A percentile compares a stretch with the other conserved stretches of the same genome.
These are phyloP conservation scores for Brettanomyces custersianus DNA, from an alignment of 805 yeast species.

Conservation along the genomic window DNA sequence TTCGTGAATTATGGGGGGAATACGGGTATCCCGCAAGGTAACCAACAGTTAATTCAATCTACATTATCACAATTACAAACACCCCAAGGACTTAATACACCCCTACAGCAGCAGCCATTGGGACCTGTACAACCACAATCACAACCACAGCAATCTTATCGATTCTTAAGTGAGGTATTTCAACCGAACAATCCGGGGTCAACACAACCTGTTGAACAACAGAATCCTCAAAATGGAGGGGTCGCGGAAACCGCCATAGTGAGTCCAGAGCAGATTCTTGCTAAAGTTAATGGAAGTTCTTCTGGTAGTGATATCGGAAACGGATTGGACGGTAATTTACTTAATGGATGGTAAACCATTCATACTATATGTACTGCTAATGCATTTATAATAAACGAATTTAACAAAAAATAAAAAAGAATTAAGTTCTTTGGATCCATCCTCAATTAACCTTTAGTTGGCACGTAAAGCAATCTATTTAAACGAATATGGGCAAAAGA, in stretches of 20 bases:
- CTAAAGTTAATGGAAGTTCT: constrained; percentile 16
- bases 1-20: too few relatives aligned
- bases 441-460: too few relatives aligned
- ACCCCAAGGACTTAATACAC: background rate
- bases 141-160: too few relatives aligned
- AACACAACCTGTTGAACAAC: background rate
- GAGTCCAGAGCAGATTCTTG: constrained; percentile 27
- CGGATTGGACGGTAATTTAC: background rate
- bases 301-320: constrained; percentile 1
- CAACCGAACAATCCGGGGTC: background rate
- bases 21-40: background rate
- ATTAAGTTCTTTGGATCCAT: too few relatives aligned
- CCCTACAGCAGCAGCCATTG: background rate
- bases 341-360: constrained; percentile 3
- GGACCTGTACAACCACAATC: too few relatives aligned
- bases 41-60: background rate
- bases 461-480: background rate
- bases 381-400: too few relatives aligned
- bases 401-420: too few relatives aligned
- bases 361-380: too few relatives aligned
- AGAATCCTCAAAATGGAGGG: background rate
- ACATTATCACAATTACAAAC: background rate
- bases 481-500: background rate
- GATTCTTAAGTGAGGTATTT: too few relatives aligned
- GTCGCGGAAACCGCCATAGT: constrained; percentile 4